phyloP scores from a whole-genome alignment of 352 stramenopile genomes.

The Pythium inflatum region DNA sequence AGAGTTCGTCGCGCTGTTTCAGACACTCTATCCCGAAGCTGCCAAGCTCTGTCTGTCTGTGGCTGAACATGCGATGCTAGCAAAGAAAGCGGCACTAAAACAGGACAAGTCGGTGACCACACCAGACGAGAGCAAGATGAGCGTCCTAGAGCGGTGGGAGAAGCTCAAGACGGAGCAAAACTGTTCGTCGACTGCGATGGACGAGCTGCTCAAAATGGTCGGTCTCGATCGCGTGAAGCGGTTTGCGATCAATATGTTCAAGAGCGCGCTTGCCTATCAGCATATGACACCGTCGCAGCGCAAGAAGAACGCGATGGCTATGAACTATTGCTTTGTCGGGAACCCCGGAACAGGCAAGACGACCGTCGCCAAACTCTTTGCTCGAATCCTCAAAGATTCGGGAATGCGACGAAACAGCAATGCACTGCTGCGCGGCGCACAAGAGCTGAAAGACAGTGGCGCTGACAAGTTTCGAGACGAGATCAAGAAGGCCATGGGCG shows the following conservation, averaged over 20 bases:
- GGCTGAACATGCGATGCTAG: conserved; percentile 31
- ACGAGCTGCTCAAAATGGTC: conserved; percentile 80
- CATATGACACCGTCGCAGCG: conserved; percentile 53
- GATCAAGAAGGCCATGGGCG: conserved; percentile 69
- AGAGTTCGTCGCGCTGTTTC: conserved; percentile 61
- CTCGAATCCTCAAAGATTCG: conserved; percentile 79
- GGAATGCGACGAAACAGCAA: conserved; percentile 52
- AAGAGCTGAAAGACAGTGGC: conserved; percentile 78
- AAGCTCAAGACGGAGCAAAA: conserved; percentile 54
- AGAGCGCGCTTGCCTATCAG: conserved; percentile 64
- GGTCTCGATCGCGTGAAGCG: conserved; percentile 85
- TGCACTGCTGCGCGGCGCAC: conserved; percentile 52
- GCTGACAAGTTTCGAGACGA: conserved; percentile 74
- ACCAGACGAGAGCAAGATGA: conserved; percentile 14
- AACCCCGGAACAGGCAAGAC: conserved; percentile 82
- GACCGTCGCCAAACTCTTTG: conserved; percentile 83
- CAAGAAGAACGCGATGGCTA: conserved; percentile 70
- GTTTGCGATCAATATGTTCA: conserved; percentile 74
- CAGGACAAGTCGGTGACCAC: background rate
- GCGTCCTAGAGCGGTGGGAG: conserved; percentile 60
- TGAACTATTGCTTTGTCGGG: conserved; percentile 81
- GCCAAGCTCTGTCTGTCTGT: conserved; percentile 46
- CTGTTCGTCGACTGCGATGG: conserved; percentile 72
- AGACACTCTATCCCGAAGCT: conserved; percentile 56
- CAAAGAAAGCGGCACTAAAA: conserved; percentile 6